Conservation (phyloP, 192 early-diverging fungal genomes). For the Chytriomyces sp. region DNA sequence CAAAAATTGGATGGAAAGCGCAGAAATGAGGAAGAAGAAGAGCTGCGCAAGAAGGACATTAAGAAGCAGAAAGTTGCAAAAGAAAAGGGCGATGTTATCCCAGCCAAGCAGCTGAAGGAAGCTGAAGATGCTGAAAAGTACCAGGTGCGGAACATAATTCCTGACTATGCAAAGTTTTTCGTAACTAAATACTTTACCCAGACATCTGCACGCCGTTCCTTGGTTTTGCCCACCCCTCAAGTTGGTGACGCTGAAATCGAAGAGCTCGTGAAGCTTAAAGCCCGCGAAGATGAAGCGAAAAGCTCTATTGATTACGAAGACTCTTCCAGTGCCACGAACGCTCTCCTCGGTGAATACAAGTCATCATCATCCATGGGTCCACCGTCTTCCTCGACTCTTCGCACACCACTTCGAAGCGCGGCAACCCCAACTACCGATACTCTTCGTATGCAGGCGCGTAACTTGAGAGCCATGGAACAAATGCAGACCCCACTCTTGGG, state of each 20-base stretch:
- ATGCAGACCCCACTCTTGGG: conserved; percentile 87
- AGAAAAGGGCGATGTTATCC: conserved; percentile 68
- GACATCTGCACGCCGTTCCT: conserved; percentile 62
- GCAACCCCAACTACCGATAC: conserved; percentile 63
- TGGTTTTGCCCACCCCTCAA: conserved; percentile 89
- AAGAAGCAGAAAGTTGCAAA: conserved; percentile 65
- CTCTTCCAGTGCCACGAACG: conserved; percentile 61
- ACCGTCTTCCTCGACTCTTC: conserved; percentile 40
- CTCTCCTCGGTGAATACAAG: conserved; percentile 76
- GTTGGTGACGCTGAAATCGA: conserved; percentile 90
- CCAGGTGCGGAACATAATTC: conserved; percentile 34
- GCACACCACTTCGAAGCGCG: conserved; percentile 69
- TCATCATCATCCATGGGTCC: conserved; percentile 43
- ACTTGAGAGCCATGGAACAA: conserved; percentile 74
- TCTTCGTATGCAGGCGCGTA: conserved; percentile 80
- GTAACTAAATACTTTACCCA: too few relatives aligned
- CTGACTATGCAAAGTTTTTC: too few relatives aligned
- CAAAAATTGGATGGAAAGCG: conserved; percentile 87
- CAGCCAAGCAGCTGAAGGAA: conserved; percentile 65
- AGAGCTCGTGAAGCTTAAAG: conserved; percentile 88
- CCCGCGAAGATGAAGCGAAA: conserved; percentile 75
- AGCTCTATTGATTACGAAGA: conserved; percentile 70
- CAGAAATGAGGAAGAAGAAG: conserved; percentile 81
- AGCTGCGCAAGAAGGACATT: conserved; percentile 76
- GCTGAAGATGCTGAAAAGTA: conserved; percentile 51